These are phyloP conservation scores for Stropharia rugosoannulata DNA, from an alignment of 768 basidiomycete species.

Conservation along the genomic window DNA sequence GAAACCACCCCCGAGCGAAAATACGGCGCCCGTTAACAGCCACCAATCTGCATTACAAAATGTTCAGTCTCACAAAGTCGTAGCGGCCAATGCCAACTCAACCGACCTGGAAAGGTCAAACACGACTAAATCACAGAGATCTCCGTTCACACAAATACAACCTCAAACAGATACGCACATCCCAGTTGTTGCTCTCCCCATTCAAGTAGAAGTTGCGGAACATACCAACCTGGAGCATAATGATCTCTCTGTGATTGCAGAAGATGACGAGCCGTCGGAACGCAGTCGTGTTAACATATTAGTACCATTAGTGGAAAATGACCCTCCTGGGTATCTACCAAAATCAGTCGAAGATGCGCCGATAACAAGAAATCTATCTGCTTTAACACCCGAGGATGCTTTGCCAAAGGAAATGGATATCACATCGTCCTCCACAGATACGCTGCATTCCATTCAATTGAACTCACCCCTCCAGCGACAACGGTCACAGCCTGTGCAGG, in stretches of 20 bases:
- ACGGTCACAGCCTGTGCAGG: neutral
- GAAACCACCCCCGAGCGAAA: slow-evolving; percentile 39
- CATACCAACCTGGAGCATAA: slow-evolving; percentile 27
- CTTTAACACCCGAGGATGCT: neutral
- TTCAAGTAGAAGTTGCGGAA: neutral
- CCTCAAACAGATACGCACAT: neutral
- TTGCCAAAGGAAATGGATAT: slow-evolving; percentile 7
- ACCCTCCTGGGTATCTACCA: neutral
- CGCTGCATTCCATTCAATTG: slow-evolving; percentile 37
- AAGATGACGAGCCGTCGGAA: slow-evolving; percentile 65
- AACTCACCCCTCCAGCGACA: slow-evolving; percentile 27
- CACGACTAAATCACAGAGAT: neutral
- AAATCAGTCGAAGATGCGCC: neutral
- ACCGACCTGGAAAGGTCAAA: neutral
- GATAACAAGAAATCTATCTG: neutral
- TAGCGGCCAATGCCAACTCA: neutral
- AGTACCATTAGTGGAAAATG: neutral
- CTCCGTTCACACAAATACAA: slow-evolving; percentile 16
- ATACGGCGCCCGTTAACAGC: slow-evolving; percentile 26
- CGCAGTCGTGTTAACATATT: slow-evolving; percentile 26
- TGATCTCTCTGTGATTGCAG: slow-evolving; percentile 68
- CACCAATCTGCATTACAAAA: neutral
- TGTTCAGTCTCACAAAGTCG: neutral
- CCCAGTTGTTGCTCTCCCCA: neutral
- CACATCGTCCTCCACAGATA: slow-evolving; percentile 29